These are phyloP conservation scores for Amauroascus verrucosus DNA, from an alignment of 2,329 filamentous ascomycete genomes.

Conservation along the genomic window DNA sequence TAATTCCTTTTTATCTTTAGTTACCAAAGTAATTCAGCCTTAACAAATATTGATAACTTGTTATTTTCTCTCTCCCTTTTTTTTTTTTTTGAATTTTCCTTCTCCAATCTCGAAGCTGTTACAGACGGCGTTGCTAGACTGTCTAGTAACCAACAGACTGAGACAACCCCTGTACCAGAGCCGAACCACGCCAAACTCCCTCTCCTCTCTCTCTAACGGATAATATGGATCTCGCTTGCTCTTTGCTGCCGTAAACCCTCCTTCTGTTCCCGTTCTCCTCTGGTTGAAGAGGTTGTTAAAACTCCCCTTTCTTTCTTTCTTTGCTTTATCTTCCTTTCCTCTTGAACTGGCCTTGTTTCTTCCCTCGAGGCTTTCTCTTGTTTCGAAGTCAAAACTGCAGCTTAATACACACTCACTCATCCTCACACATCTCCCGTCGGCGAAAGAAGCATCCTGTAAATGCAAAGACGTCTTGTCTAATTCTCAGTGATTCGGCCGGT, in stretches of 20 bases:
- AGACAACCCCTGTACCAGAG: conserved; percentile 10
- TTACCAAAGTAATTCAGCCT: too few species aligned
- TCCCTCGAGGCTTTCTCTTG: too few species aligned
- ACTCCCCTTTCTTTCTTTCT: background rate
- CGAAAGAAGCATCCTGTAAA: background rate
- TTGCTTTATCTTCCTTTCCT: background rate
- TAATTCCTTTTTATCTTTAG: too few species aligned
- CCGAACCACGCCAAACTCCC: too few species aligned
- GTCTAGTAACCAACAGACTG: too few species aligned
- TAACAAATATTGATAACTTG: too few species aligned
- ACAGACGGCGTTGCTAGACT: background rate
- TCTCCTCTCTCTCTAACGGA: too few species aligned
- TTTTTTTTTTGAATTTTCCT: too few species aligned
- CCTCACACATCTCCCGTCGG: too few species aligned
- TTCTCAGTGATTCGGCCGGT: background rate
- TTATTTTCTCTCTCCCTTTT: too few species aligned
- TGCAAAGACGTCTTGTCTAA: background rate
- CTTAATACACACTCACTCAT: too few species aligned
- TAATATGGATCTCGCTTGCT: conserved; percentile 1
- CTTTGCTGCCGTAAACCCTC: background rate
- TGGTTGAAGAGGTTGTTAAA: background rate
- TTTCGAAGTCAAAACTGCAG: background rate
- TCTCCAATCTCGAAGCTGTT: background rate
- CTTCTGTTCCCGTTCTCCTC: background rate
- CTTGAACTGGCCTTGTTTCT: background rate